Base-by-base conservation (phyloP, 306 rosid species). In the Medicago truncatula region DNA sequence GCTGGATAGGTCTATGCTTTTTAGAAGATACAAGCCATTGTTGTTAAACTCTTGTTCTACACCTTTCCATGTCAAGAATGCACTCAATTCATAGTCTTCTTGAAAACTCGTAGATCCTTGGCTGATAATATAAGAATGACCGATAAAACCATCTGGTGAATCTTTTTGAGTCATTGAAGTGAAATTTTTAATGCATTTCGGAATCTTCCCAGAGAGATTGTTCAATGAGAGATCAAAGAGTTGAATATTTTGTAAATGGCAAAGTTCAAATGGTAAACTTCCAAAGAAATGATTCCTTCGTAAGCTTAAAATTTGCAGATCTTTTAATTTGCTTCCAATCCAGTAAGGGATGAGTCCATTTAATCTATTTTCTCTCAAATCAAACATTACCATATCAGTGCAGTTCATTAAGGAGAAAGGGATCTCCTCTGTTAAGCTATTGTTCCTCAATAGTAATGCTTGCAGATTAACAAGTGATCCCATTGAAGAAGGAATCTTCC, bases 41-140 rank as follows among this genome's bases (percentile, higher is more conserved):
- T 16, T 7, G 4, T 16, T 6, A 23, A 52, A 52, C 58, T 16
- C 4, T 16, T 38, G 59, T 4, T 61, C 67, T 12, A 17, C 60
- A 16, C 84, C 84, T 81, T 81, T 81, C 84, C 84, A 81, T 47
- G 54, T 69, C 20, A 81, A 20, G 6, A 75, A 36, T 68, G 67
- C 65, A 46, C 4, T 46, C 11, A 80, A 15, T 13, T 31, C 43
- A 79, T 40, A 20, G 2, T 4, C 3, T 1, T 2, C 3, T 1
- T 0, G 0, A 11, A 0, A 2, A 9, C 9, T 6, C 1, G 0
- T 4, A 49, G 1, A 4, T 4, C 56, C 28, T 4, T 2, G 0
- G 12, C 43, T 1, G 38, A 9, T 2, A 2, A 2, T 0, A 15
- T 67, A 44, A 0, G 0, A 0, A 7, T 20, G 28, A 15, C 0